Evolutionary conservation across 768 basidiomycete genomes (phyloP), one percentile per base, ranked within the genome.

Genomic region (Leucocoprinus birnbaumii): DNA sequence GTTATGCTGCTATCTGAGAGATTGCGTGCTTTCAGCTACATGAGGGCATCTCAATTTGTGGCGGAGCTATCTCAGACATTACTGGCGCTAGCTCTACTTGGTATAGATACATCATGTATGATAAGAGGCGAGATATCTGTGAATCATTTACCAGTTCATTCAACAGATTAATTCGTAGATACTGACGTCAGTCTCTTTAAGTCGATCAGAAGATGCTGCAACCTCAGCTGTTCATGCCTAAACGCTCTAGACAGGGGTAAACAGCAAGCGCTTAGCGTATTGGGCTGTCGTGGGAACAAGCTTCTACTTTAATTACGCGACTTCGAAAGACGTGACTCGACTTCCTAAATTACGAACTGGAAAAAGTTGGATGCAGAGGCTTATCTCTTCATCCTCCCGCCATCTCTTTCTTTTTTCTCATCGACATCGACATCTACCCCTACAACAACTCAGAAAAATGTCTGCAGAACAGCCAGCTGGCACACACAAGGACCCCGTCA

Each of bases 401-500:
- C 57, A 60, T 55, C 55, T 48, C 38, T 48, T 50, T 18, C 34
- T 48, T 18, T 51, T 37, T 59, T 51, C 48, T 21, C 59, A 40
- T 42, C 57, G 43, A 47, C 51, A 46, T 40, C 54, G 37, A 47
- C 46, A 44, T 19, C 41, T 43, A 51, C 57, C 53, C 44, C 31
- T 51, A 18, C 57, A 53, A 57, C 63, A 59, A 37, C 56, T 56
- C 56, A 62, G 68, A 60, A 66, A 59, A 42, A 79, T 81, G 78
- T 73, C 78, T 19, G 59, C 72, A 27, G 72, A 74, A 55, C 74
- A 78, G 50, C 53, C 73, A 49, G 66, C 73, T 31, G 76, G 74
- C 37, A 75, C 77, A 7, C 80, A 81, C 61, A 86, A 84, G 78
- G 91, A 94, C 69, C 89, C 89, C 40, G 82, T 94, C 59, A 97